Evolutionary conservation across 2,329 filamentous ascomycete genomes (phyloP), one percentile per base, ranked within the genome.

Genomic region (Neofusicoccum umdonicola): DNA sequence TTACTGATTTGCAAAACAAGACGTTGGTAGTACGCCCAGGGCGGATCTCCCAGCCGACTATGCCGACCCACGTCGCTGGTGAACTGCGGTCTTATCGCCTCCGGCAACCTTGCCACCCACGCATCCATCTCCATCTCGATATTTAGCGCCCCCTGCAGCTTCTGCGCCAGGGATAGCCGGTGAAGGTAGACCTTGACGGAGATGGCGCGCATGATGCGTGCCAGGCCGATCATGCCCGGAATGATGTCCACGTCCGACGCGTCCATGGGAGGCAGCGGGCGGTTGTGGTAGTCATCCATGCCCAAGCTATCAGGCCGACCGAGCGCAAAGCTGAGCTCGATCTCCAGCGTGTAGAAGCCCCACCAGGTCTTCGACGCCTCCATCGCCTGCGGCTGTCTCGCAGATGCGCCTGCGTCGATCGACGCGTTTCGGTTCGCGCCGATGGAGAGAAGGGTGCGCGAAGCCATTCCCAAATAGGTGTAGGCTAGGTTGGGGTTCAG

Each of bases 291-390:
- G 62, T 81, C 72, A 37, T 83, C 81, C 64, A 80, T 76, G 22
- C 82, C 81, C 2, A 83, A 73, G 2, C 80, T 81, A 63, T 83
- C 81, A 0, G 81, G 81, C 27, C 82, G 73, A 1, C 82, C 81
- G 62, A 83, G 76, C 1, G 81, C 78, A 65, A 83, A 83, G 45
- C 79, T 81, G 71, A 82, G 57, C 50, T 70, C 68, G 19, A 66
- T 66, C 41, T 70, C 68, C 1, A 69, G 50, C 9, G 65, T 65
- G 51, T 67, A 70, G n/a, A 70, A 66, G 3, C 64, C 65, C 68
- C 69, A 70, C 69, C 69, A 70, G 4, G 66, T 68, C 61, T 63
- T 65, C 9, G 67, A 64, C 2, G 62, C 60, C 8, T 62, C 51
- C 34, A 62, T 13, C 1, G 60, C 52, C 34, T 64, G 51, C 6